A percentile compares a stretch with the other conserved stretches of the same genome.
Evolutionary conservation across 163 green algal species (phyloP).

Genomic region (Chloromonas sp.): DNA sequence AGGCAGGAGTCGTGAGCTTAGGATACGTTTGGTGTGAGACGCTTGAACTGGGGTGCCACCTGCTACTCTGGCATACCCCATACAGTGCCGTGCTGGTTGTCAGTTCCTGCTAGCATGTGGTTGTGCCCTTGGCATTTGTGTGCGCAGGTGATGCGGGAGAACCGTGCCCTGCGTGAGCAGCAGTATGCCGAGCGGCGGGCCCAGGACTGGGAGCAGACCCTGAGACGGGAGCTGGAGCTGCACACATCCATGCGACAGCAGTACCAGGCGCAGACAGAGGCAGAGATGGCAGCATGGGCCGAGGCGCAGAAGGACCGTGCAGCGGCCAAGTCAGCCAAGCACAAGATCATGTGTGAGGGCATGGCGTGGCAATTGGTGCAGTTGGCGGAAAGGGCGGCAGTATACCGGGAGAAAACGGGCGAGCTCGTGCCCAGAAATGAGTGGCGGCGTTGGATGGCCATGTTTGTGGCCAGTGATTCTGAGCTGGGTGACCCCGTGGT

Average conservation of each 20-base stretch:
- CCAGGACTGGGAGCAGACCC: slow-evolving; percentile 46
- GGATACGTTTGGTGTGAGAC: no score
- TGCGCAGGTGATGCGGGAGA: slow-evolving; percentile 46
- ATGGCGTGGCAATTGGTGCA: slow-evolving; percentile 54
- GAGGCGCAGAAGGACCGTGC: slow-evolving; percentile 28
- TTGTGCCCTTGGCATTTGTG: not conserved
- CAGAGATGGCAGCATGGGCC: slow-evolving; percentile 45
- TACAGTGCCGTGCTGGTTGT: no score
- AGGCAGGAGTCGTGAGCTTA: no score
- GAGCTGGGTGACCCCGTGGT: slow-evolving; percentile 21
- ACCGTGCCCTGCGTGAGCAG: slow-evolving; percentile 51
- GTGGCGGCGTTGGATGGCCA: slow-evolving; percentile 53
- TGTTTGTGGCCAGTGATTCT: slow-evolving; percentile 47
- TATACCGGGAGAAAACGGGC: slow-evolving; percentile 47
- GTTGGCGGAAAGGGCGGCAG: slow-evolving; percentile 46
- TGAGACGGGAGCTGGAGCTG: slow-evolving; percentile 48
- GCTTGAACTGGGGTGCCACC: no score
- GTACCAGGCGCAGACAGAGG: slow-evolving; percentile 30
- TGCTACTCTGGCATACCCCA: no score
- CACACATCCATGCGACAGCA: slow-evolving; percentile 37
- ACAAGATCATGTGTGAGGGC: slow-evolving; percentile 24
- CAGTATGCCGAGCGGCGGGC: slow-evolving; percentile 61
- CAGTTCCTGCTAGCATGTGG: no score
- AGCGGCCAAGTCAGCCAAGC: slow-evolving; percentile 35
- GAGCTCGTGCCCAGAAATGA: slow-evolving; percentile 56